phyloP scores from a whole-genome alignment of 108 stramenopile genomes.

The Bacterosira constricta region DNA sequence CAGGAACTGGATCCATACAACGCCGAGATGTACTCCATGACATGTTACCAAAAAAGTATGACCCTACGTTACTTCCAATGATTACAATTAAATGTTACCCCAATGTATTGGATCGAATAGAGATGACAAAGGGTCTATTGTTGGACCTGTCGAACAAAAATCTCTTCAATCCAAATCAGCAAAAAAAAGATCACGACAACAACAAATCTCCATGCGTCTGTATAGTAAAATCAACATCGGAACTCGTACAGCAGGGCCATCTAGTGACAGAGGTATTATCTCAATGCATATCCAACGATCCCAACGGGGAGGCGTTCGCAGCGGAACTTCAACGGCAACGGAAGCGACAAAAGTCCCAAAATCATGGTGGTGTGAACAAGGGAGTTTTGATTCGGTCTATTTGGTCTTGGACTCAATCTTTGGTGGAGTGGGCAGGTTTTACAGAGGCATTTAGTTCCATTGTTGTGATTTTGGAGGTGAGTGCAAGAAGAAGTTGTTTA shows the following conservation, averaged over 20 bases:
- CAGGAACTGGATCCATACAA: neutral
- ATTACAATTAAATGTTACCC: slow-evolving; percentile 34
- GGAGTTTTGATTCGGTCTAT: slow-evolving; percentile 32
- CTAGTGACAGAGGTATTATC: slow-evolving; percentile 38
- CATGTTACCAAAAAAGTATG: slow-evolving; percentile 17
- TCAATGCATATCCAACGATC: slow-evolving; percentile 45
- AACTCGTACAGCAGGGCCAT: slow-evolving; percentile 31
- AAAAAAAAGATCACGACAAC: neutral
- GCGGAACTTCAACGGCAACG: slow-evolving; percentile 23
- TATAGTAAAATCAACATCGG: slow-evolving; percentile 18
- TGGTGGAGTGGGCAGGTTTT: slow-evolving; percentile 41
- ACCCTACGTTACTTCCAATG: slow-evolving; percentile 35
- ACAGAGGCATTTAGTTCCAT: slow-evolving; percentile 39
- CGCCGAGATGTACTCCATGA: neutral
- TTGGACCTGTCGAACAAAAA: slow-evolving; percentile 14
- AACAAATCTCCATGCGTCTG: slow-evolving; percentile 29
- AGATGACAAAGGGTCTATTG: slow-evolving; percentile 16
- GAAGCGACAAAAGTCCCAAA: slow-evolving; percentile 29
- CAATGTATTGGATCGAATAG: slow-evolving; percentile 35
- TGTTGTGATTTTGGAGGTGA: slow-evolving; percentile 44
- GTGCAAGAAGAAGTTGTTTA: too few species aligned
- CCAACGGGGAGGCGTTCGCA: slow-evolving; percentile 25
- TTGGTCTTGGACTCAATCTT: slow-evolving; percentile 28
- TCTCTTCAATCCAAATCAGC: neutral
- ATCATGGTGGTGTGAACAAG: slow-evolving; percentile 19